Percentiles rank a stretch among this genome's conserved stretches.
Evolutionary conservation across 805 yeast genomes (phyloP).

Genomic region (Clavispora fructus): DNA sequence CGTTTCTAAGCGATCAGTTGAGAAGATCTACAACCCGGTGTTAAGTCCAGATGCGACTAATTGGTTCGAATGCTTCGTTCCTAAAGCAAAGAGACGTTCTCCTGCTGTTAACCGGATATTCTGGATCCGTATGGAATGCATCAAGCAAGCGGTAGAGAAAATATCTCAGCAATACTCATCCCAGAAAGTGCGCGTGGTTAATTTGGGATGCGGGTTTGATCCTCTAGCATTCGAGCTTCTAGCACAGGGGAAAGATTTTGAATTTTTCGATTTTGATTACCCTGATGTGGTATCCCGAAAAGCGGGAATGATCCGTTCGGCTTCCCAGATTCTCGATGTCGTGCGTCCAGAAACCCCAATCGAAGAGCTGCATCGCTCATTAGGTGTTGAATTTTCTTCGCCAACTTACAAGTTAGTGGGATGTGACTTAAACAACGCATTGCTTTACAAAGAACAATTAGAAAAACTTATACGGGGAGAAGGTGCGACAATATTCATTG

Average conservation of each 20-base stretch:
- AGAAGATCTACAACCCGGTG: constrained; percentile 44
- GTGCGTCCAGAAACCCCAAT: constrained; percentile 29
- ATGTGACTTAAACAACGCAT: constrained; percentile 56
- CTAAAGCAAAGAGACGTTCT: constrained; percentile 60
- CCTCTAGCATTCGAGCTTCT: constrained; percentile 38
- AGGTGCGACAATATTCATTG: constrained; percentile 55
- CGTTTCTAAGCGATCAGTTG: constrained; percentile 78
- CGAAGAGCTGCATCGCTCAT: constrained; percentile 9
- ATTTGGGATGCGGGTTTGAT: constrained; percentile 74
- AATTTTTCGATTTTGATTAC: constrained; percentile 70
- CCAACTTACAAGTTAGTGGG: constrained; percentile 50
- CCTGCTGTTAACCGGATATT: constrained; percentile 82
- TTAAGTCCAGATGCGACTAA: constrained; percentile 30
- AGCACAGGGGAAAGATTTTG: constrained; percentile 23
- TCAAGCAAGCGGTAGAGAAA: constrained; percentile 45
- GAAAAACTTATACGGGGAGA: constrained; percentile 17
- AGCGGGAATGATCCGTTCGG: constrained; percentile 43
- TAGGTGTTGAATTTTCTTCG: constrained; percentile 12
- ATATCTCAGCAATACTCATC: constrained; percentile 31
- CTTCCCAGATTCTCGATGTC: constrained; percentile 42
- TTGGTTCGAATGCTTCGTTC: constrained; percentile 67
- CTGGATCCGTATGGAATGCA: constrained; percentile 74
- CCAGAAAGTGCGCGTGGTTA: constrained; percentile 42
- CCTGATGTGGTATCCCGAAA: constrained; percentile 62
- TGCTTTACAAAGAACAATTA: constrained; percentile 31